Evolutionary conservation across 208 protist genomes (phyloP), one percentile per base, ranked within the genome.

Genomic region (Entamoeba histolytica): DNA sequence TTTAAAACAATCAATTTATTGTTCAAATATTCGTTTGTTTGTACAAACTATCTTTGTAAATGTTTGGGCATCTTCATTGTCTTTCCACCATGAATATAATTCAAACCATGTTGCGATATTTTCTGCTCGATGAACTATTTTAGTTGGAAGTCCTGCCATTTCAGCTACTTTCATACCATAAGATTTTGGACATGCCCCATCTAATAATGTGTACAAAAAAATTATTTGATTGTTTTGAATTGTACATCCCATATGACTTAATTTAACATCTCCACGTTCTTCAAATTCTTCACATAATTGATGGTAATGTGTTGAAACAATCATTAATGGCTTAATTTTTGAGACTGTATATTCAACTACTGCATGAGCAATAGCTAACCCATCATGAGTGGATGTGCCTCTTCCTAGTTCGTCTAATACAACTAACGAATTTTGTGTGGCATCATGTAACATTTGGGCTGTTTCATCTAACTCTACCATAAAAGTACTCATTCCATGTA

Each of bases 401-500:
- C 98, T 94, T 15, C 98, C 98, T 1, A 99, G 94, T 93, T 99
- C 98, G 94, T 99, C 98, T 94, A 99, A 96, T 91, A 99, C 95
- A 15, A 99, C 97, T 10, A 99, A 95, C 3, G 97, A 97, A 23
- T 92, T 93, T 6, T 93, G 31, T 0, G 98, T 97, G 3, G 94
- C 93, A 12, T 95, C 93, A 7, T 97, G 91, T 17, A 99, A 92
- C 94, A 99, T 98, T 10, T 95, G 95, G 49, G 97, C 96, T 5
- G 98, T 98, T 95, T 99, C 98, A 10, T 96, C 92, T 97, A 99
- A 98, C 94, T 99, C 98, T 0, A 97, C 96, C 92, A 99, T 96
- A 94, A 99, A 99, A 5, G 98, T 99, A n/a, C 96, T 98, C 92
- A 95, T 93, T 93, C 97, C 97, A 78, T 98, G 96, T 3, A 97